Evolutionary conservation across 768 basidiomycete species (phyloP).

Genomic region (Agrocybe pediades): DNA sequence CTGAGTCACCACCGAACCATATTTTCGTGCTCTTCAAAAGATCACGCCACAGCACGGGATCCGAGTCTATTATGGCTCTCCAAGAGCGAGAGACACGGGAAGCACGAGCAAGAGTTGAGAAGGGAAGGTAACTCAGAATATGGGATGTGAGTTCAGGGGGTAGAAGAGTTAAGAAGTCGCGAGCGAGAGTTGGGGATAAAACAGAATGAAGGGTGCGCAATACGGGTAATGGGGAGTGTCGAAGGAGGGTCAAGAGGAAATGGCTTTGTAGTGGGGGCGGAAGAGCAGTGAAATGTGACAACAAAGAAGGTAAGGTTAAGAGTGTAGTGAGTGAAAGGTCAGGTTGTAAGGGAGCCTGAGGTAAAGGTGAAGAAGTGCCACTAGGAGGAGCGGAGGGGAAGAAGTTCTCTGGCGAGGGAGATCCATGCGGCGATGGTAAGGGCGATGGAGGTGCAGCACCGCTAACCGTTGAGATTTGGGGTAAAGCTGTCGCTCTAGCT

Average conservation of each 20-base stretch:
- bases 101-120: constrained; percentile 80
- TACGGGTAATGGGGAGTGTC: constrained; percentile 90
- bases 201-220: constrained; percentile 88
- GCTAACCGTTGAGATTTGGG: constrained; percentile 64
- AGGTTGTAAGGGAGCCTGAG: constrained; percentile 75
- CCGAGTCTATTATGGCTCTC: constrained; percentile 88
- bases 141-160: constrained; percentile 92
- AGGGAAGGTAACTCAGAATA: constrained; percentile 83
- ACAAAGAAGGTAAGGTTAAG: constrained; percentile 80
- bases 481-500: constrained; percentile 60
- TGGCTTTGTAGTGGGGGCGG: constrained; percentile 89
- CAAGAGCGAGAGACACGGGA: constrained; percentile 89
- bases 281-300: constrained; percentile 78
- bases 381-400: constrained; percentile 87
- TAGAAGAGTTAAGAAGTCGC: constrained; percentile 91
- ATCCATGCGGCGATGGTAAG: constrained; percentile 83
- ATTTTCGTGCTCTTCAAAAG: constrained; percentile 80
- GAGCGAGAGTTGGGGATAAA: constrained; percentile 85
- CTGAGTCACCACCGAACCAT: constrained; percentile 88
- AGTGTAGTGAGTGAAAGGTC: constrained; percentile 84
- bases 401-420: constrained; percentile 68
- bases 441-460: constrained; percentile 83
- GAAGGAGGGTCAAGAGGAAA: constrained; percentile 87
- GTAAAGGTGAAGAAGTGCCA: constrained; percentile 69
- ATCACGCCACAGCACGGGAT: constrained; percentile 88